Base-by-base conservation (phyloP, 352 stramenopile species). In the Globisporangium rhizosaccharum region DNA sequence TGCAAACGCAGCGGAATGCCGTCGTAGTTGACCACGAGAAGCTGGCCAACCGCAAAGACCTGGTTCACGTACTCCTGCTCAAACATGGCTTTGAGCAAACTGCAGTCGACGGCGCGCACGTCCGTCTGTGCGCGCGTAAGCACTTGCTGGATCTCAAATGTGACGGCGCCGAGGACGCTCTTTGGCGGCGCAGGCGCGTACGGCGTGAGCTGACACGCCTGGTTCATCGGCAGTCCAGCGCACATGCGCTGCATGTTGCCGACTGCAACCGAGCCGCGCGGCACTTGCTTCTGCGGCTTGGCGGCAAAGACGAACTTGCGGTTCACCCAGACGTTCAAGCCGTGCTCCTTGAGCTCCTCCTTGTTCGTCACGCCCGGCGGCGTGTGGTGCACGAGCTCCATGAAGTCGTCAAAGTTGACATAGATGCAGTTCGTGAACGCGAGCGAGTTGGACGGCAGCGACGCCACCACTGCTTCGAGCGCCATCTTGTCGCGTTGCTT, bases 341-440 rank as follows among this genome's bases (percentile, higher is more conserved):
- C 85, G 45, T 81, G 74, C 18, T 82, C 85, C 20, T 77, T 73
- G 36, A 94, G 62, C 36, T 91, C 72, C 36, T 94, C 85, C 56
- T 87, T 87, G 18, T 69, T 73, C n/a, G 75, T 75, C 55, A 90
- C 57, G 8, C 85, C 79, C 5, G 70, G 64, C 15, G 85, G 85
- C 49, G 73, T 85, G 59, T 83, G 65, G 44, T 72, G 72, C 46
- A 91, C 76, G 50, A 94, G 71, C 50, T 70, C 63, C 60, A 83
- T 73, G 62, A 94, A 92, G 61, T 92, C 82, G 23, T 92, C 77
- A 45, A 76, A 54, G 63, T 87, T 72, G 36, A 92, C 69, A 55
- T 93, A 94, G 17, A 94, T 67, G 66, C 80, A 78, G 73, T 94
- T 94, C 55, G 81, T 91, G 68, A 88, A 91, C 55, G 81, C 85